These are phyloP conservation scores for Tetrapisispora arboricola DNA, from an alignment of 805 yeast genomes.

Conservation along the genomic window DNA sequence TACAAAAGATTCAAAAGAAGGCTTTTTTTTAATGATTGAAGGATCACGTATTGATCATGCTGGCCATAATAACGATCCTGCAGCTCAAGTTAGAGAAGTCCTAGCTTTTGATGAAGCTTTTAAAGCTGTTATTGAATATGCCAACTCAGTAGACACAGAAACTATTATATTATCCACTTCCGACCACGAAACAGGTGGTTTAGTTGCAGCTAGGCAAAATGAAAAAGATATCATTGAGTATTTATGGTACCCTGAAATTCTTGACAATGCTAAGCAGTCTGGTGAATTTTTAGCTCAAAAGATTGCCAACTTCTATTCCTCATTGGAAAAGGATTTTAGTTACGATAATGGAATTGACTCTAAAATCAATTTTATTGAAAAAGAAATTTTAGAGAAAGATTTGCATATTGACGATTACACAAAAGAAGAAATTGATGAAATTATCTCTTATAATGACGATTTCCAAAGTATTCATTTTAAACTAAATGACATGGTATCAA, in stretches of 20 bases:
- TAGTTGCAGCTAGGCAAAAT: slow-evolving; percentile 77
- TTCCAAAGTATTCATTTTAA: slow-evolving; percentile 29
- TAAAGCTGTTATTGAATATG: slow-evolving; percentile 60
- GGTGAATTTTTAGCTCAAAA: slow-evolving; percentile 57
- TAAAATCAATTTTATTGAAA: slow-evolving; percentile 35
- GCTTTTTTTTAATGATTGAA: slow-evolving; percentile 79
- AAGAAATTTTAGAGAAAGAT: slow-evolving; percentile 48
- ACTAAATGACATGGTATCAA: slow-evolving; percentile 61
- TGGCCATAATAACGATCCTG: slow-evolving; percentile 89
- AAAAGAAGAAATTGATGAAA: slow-evolving; percentile 39
- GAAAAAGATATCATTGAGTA: slow-evolving; percentile 68
- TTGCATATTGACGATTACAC: slow-evolving; percentile 56
- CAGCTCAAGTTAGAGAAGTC: slow-evolving; percentile 87
- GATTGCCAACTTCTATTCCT: slow-evolving; percentile 20
- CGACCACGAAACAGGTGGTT: slow-evolving; percentile 95
- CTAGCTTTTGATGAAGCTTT: slow-evolving; percentile 80
- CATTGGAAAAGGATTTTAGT: not conserved
- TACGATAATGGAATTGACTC: not conserved
- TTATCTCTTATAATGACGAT: slow-evolving; percentile 29
- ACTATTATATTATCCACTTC: slow-evolving; percentile 75
- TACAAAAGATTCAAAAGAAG: slow-evolving; percentile 62
- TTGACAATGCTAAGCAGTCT: slow-evolving; percentile 60
- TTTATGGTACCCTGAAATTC: slow-evolving; percentile 74
- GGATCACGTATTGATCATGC: slow-evolving; percentile 95
- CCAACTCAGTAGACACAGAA: slow-evolving; percentile 57